Base-by-base conservation (phyloP, 768 basidiomycete species). In the Trametes elegans region DNA sequence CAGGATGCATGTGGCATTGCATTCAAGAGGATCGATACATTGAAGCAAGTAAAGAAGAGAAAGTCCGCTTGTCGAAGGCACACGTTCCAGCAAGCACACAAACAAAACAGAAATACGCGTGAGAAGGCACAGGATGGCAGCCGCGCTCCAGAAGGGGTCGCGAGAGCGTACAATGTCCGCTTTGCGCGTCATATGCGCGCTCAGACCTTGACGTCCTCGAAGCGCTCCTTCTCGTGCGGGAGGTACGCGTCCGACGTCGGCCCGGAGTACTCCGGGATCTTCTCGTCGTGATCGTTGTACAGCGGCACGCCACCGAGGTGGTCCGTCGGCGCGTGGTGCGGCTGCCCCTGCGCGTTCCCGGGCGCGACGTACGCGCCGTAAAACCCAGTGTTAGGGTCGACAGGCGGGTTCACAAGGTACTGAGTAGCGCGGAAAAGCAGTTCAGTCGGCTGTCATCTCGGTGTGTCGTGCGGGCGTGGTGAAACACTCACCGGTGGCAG, bases 401-500 rank as follows among this genome's bases (percentile, higher is more conserved):
- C 41, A 11, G 73, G 71, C 2, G 65, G 66, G 49, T 74, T 74
- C 48, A 81, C 70, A 55, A 77, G 74, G 69, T 76, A 58, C 55
- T 21, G 29, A 35, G 13, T 5, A 35, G 34, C 31, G n/a, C 34
- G 11, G 13, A 11, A 35, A 13, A 11, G 13, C 16, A 28, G 26
- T 13, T 16, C 26, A 27, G 24, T n/a, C 7, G 21, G 5, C 19
- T 5, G 19, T 28, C 19, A 21, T 19, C 5, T n/a, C 4, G 35
- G 5, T 26, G 26, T n/a, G 14, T 18, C 24, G 27, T 19, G n/a
- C n/a, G n/a, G n/a, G n/a, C n/a, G n/a, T n/a, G n/a, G n/a, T n/a
- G n/a, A n/a, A n/a, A n/a, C n/a, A n/a, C 73, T 63, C 58, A 77
- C 76, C 7, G 77, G 70, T 8, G 81, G 80, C 18, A 78, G 68